Percentiles rank a stretch among this genome's conserved stretches.
phyloP scores from a whole-genome alignment of 306 rosid species.

The Inga laurina region DNA sequence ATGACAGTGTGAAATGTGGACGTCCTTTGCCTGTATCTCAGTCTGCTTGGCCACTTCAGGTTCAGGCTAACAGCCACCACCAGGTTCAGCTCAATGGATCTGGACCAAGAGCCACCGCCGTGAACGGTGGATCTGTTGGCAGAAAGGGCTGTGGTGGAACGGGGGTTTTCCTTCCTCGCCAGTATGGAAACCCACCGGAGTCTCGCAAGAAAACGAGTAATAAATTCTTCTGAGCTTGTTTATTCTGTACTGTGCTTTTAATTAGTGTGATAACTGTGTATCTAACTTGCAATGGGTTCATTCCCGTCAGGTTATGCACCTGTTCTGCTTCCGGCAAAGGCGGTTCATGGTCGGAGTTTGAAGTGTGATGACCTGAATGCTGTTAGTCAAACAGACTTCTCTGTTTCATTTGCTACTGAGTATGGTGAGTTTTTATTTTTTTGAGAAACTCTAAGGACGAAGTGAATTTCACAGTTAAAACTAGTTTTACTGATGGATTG shows the following conservation, averaged over 20 bases:
- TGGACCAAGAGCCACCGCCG: conserved; percentile 35
- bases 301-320: conserved; percentile 47
- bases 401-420: conserved; percentile 29
- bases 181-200: conserved; percentile 52
- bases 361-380: conserved; percentile 48
- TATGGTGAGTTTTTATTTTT: conserved; percentile 43
- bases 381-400: conserved; percentile 39
- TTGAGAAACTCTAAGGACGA: neutral
- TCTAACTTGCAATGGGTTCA: neutral
- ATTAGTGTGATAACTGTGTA: neutral
- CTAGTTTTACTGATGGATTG: neutral
- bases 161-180: conserved; percentile 93
- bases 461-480: neutral
- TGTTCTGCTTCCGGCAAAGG: conserved; percentile 63
- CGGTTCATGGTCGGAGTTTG: conserved; percentile 56
- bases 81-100: conserved; percentile 22
- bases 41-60: conserved; percentile 56
- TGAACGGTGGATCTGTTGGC: conserved; percentile 44
- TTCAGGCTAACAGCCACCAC: conserved; percentile 31
- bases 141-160: conserved; percentile 77
- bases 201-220: conserved; percentile 69
- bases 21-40: conserved; percentile 34
- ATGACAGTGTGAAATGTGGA: conserved; percentile 36
- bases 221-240: no score
- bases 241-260: neutral